Base-by-base conservation (phyloP, 371 early-diverging fungal species). In the Mortierella sp. region DNA sequence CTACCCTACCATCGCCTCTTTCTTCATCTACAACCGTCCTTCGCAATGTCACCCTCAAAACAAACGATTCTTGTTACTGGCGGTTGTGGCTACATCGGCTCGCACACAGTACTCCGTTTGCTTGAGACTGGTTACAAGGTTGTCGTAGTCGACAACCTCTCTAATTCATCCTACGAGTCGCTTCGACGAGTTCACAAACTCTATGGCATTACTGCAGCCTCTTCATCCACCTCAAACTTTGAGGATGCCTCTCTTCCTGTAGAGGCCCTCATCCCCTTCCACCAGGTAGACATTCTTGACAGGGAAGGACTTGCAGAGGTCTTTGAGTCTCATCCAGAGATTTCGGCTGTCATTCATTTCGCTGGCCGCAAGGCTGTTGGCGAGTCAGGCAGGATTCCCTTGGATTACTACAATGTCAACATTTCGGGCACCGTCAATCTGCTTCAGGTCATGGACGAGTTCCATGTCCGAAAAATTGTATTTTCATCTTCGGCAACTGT, bases 51-150 rank as follows among this genome's bases (percentile, higher is more conserved):
- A 33, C 74, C 70, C 8, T 63, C 67, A 47, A 70, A 85, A 58
- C 74, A 76, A 58, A 79, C 72, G 80, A 91, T 96, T 59, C 89
- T 97, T 55, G 96, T 97, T 62, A 95, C 96, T 21, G 97, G 97
- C 13, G 97, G 96, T 22, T 93, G 95, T 73, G 97, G 97, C 5
- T 97, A 94, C 78, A 96, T 97, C 69, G 97, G 97, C 32, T 94
- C 94, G 33, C 96, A 96, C 87, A 96, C 96, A 0, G 94, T 93
- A 32, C 76, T 95, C 32, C 94, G 94, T 71, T 88, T 97, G 9
- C 76, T 96, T 66, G 86, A 89, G 41, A 79, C 87, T 16, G 92
- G 93, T 45, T 90, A 88, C 83, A 87, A 91, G 66, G 90, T 95
- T 52, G 93, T 96, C 9, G 93, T 94, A 3, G 87, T 95, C 69